phyloP scores from a whole-genome alignment of 176 grass and related monocot genomes.

The Avena sativa region DNA sequence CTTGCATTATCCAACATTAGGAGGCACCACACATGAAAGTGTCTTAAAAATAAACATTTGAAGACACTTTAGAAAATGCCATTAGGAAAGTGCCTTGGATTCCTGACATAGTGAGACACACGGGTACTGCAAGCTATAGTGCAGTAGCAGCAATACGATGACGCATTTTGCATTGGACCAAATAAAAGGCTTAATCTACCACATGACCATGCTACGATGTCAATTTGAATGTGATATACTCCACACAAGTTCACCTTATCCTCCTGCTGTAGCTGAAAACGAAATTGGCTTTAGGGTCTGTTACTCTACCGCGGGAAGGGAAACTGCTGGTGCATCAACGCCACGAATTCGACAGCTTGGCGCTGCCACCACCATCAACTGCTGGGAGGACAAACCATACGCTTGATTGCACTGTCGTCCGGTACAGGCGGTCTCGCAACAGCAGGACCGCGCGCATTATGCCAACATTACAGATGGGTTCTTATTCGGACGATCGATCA shows the following conservation, averaged over 20 bases:
- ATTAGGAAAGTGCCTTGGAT: too few species aligned
- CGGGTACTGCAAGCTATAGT: too few species aligned
- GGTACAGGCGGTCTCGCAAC: slow-evolving; percentile 26
- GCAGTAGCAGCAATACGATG: too few species aligned
- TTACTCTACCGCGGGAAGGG: not conserved
- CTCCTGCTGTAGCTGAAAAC: slow-evolving; percentile 24
- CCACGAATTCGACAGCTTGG: not conserved
- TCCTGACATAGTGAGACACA: too few species aligned
- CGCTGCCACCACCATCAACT: not conserved
- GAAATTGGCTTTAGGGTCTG: not conserved
- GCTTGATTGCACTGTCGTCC: slow-evolving; percentile 28
- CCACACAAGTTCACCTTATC: slow-evolving; percentile 7
- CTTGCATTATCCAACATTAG: too few species aligned
- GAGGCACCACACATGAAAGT: too few species aligned
- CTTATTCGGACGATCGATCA: too few species aligned
- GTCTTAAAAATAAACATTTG: too few species aligned
- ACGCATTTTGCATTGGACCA: too few species aligned
- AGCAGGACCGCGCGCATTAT: slow-evolving; percentile 11
- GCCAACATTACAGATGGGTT: slow-evolving; percentile 4
- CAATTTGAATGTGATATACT: too few species aligned
- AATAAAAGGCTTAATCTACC: not conserved
- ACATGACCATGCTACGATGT: not conserved
- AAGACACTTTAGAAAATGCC: too few species aligned
- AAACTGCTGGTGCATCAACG: slow-evolving; percentile 9
- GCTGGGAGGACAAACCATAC: slow-evolving; percentile 6